These are phyloP conservation scores for Leishmania martiniquensis DNA, from an alignment of 208 protist species.

Conservation along the genomic window DNA sequence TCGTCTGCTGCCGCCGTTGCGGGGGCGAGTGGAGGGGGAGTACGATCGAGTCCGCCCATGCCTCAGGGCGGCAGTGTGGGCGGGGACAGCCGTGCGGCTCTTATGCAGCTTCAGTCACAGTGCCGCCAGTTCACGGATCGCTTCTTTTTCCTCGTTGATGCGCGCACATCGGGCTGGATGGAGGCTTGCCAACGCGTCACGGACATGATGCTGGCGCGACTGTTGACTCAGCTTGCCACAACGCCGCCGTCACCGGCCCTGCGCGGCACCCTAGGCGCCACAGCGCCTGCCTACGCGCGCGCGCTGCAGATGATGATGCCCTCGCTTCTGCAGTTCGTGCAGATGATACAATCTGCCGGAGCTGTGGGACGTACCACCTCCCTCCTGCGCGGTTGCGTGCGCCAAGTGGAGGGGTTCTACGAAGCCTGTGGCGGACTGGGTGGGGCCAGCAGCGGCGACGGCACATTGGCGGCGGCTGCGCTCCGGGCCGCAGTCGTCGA, in stretches of 20 bases:
- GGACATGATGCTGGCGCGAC: constrained; percentile 28
- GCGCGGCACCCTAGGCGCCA: constrained; percentile 8
- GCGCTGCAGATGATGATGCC: constrained; percentile 31
- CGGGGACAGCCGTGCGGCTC: constrained; percentile 20
- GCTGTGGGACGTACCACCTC: constrained; percentile 24
- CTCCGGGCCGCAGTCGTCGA: constrained; percentile 3
- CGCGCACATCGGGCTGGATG: constrained; percentile 37
- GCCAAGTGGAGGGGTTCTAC: constrained; percentile 35
- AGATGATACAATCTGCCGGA: constrained; percentile 24
- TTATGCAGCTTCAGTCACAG: constrained; percentile 38
- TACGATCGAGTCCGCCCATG: not conserved
- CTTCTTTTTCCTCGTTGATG: constrained; percentile 43
- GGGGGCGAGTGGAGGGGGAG: not conserved
- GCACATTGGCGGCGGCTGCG: not conserved
- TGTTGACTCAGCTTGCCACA: constrained; percentile 24
- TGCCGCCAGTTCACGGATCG: constrained; percentile 39
- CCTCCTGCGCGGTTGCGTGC: constrained; percentile 32
- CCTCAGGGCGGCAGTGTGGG: not conserved
- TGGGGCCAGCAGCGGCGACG: not conserved
- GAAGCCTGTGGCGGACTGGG: constrained; percentile 15
- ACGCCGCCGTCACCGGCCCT: constrained; percentile 12
- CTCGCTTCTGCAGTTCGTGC: constrained; percentile 33
- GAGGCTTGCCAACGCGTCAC: constrained; percentile 29
- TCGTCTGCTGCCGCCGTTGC: constrained; percentile 5
- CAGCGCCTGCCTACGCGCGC: constrained; percentile 29